Base-by-base conservation (phyloP, 768 basidiomycete genomes). In the Amanita thiersii region DNA sequence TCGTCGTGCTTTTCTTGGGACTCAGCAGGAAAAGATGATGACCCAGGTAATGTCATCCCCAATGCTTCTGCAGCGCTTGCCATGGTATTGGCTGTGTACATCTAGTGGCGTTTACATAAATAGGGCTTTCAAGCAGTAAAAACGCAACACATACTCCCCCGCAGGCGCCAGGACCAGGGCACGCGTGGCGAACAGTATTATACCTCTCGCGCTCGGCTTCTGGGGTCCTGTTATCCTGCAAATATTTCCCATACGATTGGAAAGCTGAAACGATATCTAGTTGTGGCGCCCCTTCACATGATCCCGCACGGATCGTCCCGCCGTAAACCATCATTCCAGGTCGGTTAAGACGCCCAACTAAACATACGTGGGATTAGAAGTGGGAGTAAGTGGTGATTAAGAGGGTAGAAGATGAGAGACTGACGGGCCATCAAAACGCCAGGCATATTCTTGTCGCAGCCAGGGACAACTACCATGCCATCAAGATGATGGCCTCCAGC, bases 401-500 rank as follows among this genome's bases (percentile, higher is more conserved):
- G 26, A 39, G 5, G 19, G 26, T 20, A 44, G 50, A 40, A 24
- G 20, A 40, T 21, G 38, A 15, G 37, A 40, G 19, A 77, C 86
- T 65, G 54, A 90, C 88, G 77, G 36, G 91, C 96, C 76, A 99
- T 99, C 52, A 97, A 70, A 26, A 96, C 93, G 47, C 96, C 96
- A n/a, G 96, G 96, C 94, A 99, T 98, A 66, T 99, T 99, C 68
- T 99, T 99, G 70, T 99, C 94, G 58, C 91, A 98, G 29, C 93
- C 96, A 15, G 96, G 96, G 40, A 99, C 72, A 45, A 90, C 91
- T 28, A 97, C 90, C 86, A 96, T 88, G 29, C 91, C 96, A 54
- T 98, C 96, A 10, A 99, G 77, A 79, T 93, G 96, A 58, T 99
- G 96, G 4, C 94, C 96, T 10, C 87, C 94, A 20, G 85, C 93